A percentile compares a stretch with the other conserved stretches of the same genome.
phyloP scores from a whole-genome alignment of 2,329 filamentous ascomycete genomes.

The Neofusicoccum ribis region DNA sequence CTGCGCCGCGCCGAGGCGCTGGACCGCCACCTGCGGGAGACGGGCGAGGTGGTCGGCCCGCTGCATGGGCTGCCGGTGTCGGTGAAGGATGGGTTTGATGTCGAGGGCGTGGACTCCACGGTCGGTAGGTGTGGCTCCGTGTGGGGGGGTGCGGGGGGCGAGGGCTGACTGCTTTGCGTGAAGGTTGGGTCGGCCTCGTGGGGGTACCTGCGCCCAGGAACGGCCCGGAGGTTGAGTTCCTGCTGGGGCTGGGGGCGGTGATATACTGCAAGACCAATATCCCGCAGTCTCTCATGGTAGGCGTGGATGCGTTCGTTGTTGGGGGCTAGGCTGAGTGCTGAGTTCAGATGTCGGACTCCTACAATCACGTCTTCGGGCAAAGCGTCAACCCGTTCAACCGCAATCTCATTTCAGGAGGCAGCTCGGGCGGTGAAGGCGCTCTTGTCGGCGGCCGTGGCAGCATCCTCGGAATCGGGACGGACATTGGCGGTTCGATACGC shows the following conservation, averaged over 20 bases:
- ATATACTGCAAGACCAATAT: conserved; percentile 56
- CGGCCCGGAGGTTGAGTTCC: conserved; percentile 36
- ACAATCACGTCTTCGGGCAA: conserved; percentile 50
- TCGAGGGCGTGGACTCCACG: conserved; percentile 48
- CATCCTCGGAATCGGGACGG: conserved; percentile 49
- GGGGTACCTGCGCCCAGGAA: conserved; percentile 23
- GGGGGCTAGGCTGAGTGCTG: conserved; percentile 27
- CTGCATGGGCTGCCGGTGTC: conserved; percentile 51
- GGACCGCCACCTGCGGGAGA: conserved; percentile 40
- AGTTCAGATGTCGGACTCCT: conserved; percentile 45
- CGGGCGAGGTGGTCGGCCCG: conserved; percentile 43
- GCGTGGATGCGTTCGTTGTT: conserved; percentile 43
- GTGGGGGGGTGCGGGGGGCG: conserved; percentile 23
- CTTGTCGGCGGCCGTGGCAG: conserved; percentile 55
- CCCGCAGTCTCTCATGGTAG: conserved; percentile 56
- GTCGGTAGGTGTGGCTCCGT: conserved; percentile 56
- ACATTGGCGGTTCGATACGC: conserved; percentile 22
- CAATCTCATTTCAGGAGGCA: conserved; percentile 53
- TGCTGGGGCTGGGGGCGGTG: conserved; percentile 46
- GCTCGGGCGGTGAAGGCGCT: conserved; percentile 59
- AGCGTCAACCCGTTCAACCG: conserved; percentile 58
- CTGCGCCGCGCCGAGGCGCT: conserved; percentile 43
- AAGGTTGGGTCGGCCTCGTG: conserved; percentile 56
- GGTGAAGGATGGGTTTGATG: conserved; percentile 52
- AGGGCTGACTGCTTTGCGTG: conserved; percentile 45